Base-by-base conservation (phyloP, 768 basidiomycete genomes). In the Royoungia palumana region DNA sequence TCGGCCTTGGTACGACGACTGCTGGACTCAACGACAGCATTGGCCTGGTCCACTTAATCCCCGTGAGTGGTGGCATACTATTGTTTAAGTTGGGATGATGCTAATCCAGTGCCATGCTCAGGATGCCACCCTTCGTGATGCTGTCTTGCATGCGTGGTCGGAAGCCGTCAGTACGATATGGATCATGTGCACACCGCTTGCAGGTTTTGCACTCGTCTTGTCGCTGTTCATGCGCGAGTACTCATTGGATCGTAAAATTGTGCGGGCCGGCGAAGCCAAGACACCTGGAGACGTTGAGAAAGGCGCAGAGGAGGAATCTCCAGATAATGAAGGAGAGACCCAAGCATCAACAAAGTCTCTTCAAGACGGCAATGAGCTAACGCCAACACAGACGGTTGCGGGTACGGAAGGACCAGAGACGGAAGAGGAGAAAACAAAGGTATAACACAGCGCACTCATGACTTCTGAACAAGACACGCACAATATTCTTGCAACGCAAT, bases 91-190 rank as follows among this genome's bases (percentile, higher is more conserved):
- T 0, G 22, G 19, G 5, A 19, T 12, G 22, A 6, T 6, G 24
- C 30, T 49, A 1, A 59, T 16, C 1, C 12, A 9, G 1, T 14
- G 12, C 16, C 36, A 3, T 3, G 14, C 25, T 7, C 10, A 84
- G 81, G 75, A 89, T 54, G 66, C 75, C 7, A 57, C 59, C 11
- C 61, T 73, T 24, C 81, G 81, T 12, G 57, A 70, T 30, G 70
- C 72, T 34, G 68, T 87, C 8, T 74, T 83, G 25, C 72, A 84
- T 46, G 84, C 83, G 0, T 88, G 81, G 66, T 75, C 86, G n/a
- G 68, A 74, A 27, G 79, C 85, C 2, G 81, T 89, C 35, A 73
- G 74, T 57, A 69, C 57, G 40, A 83, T 89, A 37, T 89, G 87
- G 85, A 53, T 82, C 35, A 78, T 83, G 20, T 74, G 74, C 63